These are phyloP conservation scores for Acanthamoeba royreba DNA, from an alignment of 208 protist species.

Conservation along the genomic window DNA sequence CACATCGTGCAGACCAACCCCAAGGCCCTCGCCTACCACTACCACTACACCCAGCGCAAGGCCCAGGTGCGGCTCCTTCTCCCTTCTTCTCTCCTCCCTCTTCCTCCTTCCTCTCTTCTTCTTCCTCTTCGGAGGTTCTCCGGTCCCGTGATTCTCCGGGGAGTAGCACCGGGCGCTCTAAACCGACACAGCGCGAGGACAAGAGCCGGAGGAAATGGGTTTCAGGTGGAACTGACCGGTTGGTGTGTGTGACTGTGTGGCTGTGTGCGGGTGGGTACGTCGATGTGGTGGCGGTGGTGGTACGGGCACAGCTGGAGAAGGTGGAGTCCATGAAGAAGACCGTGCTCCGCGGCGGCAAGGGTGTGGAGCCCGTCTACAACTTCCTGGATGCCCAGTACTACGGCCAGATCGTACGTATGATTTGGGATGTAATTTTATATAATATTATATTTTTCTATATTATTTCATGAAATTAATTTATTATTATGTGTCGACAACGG, in stretches of 20 bases:
- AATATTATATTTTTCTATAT: neutral
- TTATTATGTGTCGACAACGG: neutral
- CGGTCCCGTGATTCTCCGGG: too few species aligned
- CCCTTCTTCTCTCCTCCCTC: too few species aligned
- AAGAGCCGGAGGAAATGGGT: too few species aligned
- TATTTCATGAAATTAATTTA: neutral
- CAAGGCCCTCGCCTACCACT: neutral
- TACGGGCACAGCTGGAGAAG: neutral
- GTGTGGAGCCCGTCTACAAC: slow-evolving; percentile 67
- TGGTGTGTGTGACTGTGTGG: neutral
- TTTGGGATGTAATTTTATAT: neutral
- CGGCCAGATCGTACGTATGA: slow-evolving; percentile 72
- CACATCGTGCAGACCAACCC: neutral
- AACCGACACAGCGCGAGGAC: neutral
- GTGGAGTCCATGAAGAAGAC: neutral
- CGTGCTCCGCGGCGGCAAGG: neutral
- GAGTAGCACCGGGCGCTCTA: neutral
- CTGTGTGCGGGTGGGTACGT: neutral
- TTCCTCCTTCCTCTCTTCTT: too few species aligned
- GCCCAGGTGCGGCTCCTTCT: neutral
- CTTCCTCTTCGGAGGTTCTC: too few species aligned
- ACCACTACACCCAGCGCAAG: neutral
- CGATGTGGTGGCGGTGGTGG: neutral
- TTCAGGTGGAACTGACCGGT: too few species aligned
- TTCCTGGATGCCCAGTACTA: slow-evolving; percentile 89